Evolutionary conservation across 805 yeast genomes (phyloP).

Genomic region (Diddensiella caesifluorescens): DNA sequence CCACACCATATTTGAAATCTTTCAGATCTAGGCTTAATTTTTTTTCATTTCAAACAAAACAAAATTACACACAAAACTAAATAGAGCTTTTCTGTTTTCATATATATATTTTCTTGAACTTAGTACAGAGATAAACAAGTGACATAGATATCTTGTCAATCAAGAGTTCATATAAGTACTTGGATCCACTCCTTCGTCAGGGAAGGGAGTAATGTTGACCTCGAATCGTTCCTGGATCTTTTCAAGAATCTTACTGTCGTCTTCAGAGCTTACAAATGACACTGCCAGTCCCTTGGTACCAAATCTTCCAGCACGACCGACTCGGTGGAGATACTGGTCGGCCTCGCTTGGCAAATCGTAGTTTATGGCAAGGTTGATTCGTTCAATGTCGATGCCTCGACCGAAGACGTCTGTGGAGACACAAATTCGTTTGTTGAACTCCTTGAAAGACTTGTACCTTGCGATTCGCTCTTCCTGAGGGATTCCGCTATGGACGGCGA

Average conservation of each 20-base stretch:
- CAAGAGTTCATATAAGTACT: slow-evolving; percentile 92
- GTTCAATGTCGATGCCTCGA: slow-evolving; percentile 98
- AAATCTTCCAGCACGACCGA: slow-evolving; percentile 99
- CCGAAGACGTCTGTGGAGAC: slow-evolving; percentile 98
- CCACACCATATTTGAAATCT: no score
- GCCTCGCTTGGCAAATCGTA: slow-evolving; percentile 95
- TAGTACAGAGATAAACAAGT: no score
- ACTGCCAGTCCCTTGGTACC: slow-evolving; percentile 98
- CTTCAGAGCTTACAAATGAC: slow-evolving; percentile 78
- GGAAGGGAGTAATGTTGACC: slow-evolving; percentile 90
- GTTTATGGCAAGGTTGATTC: slow-evolving; percentile 96
- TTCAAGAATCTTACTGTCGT: slow-evolving; percentile 82
- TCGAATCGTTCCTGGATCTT: slow-evolving; percentile 97
- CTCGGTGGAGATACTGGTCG: slow-evolving; percentile 97
- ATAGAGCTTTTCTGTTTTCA: no score
- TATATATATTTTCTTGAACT: no score
- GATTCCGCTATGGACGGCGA: slow-evolving; percentile 92
- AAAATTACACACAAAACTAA: no score
- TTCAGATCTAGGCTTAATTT: no score
- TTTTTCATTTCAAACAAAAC: no score
- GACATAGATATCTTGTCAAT: no score
- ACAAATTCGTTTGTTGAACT: slow-evolving; percentile 97
- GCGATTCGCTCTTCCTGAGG: slow-evolving; percentile 98
- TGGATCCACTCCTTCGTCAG: slow-evolving; percentile 97
- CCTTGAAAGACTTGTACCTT: slow-evolving; percentile 92